Conservation (phyloP, 164 flowering plant species). For the Nelumbo lutea region DNA sequence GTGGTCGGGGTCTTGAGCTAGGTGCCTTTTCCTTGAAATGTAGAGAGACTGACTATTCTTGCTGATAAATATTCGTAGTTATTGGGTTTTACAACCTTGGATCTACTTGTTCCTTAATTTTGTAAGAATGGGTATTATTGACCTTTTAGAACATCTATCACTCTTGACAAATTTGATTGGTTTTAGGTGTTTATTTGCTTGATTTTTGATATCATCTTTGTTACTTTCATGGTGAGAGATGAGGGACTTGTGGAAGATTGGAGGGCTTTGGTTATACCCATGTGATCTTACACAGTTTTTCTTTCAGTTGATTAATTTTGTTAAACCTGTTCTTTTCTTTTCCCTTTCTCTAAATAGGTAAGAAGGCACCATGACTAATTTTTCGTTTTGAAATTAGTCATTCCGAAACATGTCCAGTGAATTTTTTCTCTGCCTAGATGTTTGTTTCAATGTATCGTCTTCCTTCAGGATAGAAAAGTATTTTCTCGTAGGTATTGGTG, state of each 20-base stretch:
- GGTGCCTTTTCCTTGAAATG: constrained; percentile 3
- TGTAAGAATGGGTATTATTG: constrained; percentile 3
- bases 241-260: not conserved
- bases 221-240: constrained; percentile 5
- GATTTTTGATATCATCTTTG: not conserved
- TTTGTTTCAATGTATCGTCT: not conserved
- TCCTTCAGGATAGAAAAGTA: constrained; percentile 1
- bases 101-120: not conserved
- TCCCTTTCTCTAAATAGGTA: not conserved
- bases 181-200: not conserved
- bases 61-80: not conserved
- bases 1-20: not conserved
- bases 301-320: not conserved
- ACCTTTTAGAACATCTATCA: not conserved
- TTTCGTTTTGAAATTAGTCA: not conserved
- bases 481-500: not conserved
- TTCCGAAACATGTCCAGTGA: not conserved
- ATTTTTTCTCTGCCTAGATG: not conserved
- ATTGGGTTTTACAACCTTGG: not conserved
- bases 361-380: not conserved
- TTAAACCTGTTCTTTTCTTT: not conserved
- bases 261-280: not conserved
- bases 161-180: not conserved
- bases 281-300: not conserved
- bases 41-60: not conserved